Conservation (phyloP, 805 yeast genomes). For the Starmerella sp. region DNA sequence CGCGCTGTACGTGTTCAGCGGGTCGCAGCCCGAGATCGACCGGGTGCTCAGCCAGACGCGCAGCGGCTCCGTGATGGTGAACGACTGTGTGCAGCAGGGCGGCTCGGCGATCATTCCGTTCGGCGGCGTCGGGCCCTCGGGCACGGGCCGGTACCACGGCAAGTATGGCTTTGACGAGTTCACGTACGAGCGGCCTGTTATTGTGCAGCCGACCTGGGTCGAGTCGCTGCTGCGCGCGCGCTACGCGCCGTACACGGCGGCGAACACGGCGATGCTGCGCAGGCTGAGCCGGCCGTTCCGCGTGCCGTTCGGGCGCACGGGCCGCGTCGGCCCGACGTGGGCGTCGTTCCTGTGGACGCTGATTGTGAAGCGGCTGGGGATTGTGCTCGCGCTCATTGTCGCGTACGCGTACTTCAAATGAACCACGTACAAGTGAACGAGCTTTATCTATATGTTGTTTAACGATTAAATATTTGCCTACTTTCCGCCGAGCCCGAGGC, state of each 20-base stretch:
- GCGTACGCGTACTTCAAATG: neutral
- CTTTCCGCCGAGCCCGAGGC: neutral
- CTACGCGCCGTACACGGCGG: conserved; percentile 48
- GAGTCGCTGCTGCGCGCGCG: conserved; percentile 50
- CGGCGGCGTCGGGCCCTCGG: conserved; percentile 85
- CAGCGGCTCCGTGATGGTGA: conserved; percentile 61
- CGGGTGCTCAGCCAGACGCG: conserved; percentile 44
- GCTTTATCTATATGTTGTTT: neutral
- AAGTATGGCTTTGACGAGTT: conserved; percentile 56
- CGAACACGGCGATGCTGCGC: conserved; percentile 28
- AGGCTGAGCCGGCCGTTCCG: conserved; percentile 11
- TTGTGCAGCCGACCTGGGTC: conserved; percentile 53
- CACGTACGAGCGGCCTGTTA: conserved; percentile 58
- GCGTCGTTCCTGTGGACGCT: conserved; percentile 3
- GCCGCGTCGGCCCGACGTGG: conserved; percentile 10
- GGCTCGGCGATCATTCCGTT: conserved; percentile 64
- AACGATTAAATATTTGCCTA: neutral
- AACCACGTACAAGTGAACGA: neutral
- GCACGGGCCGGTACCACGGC: conserved; percentile 78
- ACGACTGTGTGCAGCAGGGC: conserved; percentile 64
- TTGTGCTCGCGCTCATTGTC: neutral
- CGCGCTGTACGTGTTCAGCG: conserved; percentile 61
- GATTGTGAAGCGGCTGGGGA: conserved; percentile 1
- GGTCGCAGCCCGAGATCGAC: conserved; percentile 37
- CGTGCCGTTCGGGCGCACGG: conserved; percentile 12